Evolutionary conservation across 495 filamentous ascomycete genomes (phyloP), one percentile per base, ranked within the genome.

Genomic region (Xylaria flabelliformis): DNA sequence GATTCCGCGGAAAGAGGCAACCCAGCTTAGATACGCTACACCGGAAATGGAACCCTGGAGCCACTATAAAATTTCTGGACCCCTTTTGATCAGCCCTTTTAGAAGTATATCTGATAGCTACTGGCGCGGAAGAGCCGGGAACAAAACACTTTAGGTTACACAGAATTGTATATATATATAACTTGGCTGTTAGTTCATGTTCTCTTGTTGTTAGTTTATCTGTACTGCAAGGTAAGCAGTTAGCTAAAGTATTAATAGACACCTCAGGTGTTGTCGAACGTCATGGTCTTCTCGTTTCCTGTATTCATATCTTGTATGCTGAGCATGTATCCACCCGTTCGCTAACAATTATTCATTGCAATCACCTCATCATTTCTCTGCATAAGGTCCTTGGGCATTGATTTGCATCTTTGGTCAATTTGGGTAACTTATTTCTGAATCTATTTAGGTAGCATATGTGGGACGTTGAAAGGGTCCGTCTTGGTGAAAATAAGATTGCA

Each of bases 401-500:
- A 58, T 58, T 58, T 42, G 10, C 39, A 15, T 19, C 29, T 29
- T 58, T 32, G 26, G 29, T 34, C 39, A 42, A 42, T 13, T 42
- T 12, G 24, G 9, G 19, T 21, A 12, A 29, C 21, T 29, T 15
- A 17, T 34, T 21, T 62, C 5, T 4, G 32, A 21, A 41, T 19
- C 34, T 51, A 5, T 41, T 9, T 21, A 62, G 34, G n/a, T 41
- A 10, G n/a, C 24, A 64, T 21, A 64, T 29, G 41, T 26, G 39
- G 41, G 13, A 48, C 39, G 10, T 29, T 48, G 62, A 32, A 48
- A 48, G 62, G 62, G 36, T 39, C 8, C 15, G 59, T 44, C 41
- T 13, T 17, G 46, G 61, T 41, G 24, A 19, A 48, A 64, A 32
- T 64, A 46, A 64, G 24, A 64, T 64, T 64, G 46, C 39, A 64